A percentile compares a stretch with the other conserved stretches of the same genome.
phyloP scores from a whole-genome alignment of 306 rosid genomes.

The Purshia tridentata region DNA sequence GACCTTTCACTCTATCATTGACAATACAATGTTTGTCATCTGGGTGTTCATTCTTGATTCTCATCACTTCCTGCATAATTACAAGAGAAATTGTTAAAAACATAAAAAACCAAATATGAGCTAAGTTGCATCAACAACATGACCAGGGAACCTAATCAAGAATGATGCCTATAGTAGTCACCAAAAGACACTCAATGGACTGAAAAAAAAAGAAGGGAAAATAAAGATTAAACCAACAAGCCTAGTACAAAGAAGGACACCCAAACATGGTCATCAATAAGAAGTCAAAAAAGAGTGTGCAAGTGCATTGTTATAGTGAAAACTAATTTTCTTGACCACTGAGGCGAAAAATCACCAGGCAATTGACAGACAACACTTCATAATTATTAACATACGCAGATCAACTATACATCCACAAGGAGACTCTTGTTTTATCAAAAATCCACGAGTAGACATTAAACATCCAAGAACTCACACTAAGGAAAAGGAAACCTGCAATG shows the following conservation, averaged over 20 bases:
- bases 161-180: not conserved
- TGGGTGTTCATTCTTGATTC: constrained; percentile 92
- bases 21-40: constrained; percentile 86
- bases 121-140: constrained; percentile 21
- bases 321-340: not conserved
- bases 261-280: constrained; percentile 10
- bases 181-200: not conserved
- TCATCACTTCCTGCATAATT: constrained; percentile 72
- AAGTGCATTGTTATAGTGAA: constrained; percentile 1
- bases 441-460: not conserved
- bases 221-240: not conserved
- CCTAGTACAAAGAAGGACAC: constrained; percentile 12
- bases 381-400: not conserved
- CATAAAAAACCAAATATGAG: not conserved
- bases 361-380: constrained; percentile 8
- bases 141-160: constrained; percentile 14
- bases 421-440: not conserved
- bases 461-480: not conserved
- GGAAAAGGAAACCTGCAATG: constrained; percentile 18
- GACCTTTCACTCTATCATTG: constrained; percentile 93
- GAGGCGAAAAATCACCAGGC: not conserved
- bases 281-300: not conserved
- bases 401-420: constrained; percentile 5
- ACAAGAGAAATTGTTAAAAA: constrained; percentile 14
- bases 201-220: not conserved